Conservation (phyloP, 2,329 filamentous ascomycete genomes). For the Stagonosporopsis rhizophila region DNA sequence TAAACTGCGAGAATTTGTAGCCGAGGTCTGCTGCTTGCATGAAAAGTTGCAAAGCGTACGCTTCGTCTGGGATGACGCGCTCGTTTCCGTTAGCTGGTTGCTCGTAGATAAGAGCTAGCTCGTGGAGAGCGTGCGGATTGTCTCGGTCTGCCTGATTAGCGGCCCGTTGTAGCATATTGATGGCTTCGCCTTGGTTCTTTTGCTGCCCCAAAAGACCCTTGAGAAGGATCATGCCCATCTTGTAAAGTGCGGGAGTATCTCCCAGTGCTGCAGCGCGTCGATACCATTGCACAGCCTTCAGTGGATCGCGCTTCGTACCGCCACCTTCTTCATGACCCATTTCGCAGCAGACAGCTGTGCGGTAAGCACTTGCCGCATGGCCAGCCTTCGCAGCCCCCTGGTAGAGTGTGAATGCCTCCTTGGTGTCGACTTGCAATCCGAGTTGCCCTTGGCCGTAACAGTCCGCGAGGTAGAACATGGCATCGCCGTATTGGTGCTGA, state of each 20-base stretch:
- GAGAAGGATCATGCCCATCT: constrained; percentile 93
- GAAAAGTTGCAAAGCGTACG: constrained; percentile 82
- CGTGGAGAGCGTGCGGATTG: constrained; percentile 94
- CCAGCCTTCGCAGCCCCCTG: constrained; percentile 91
- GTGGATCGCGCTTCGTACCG: constrained; percentile 85
- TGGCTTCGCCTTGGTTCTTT: constrained; percentile 81
- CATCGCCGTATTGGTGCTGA: constrained; percentile 74
- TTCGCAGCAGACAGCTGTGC: constrained; percentile 96
- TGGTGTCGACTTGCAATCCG: constrained; percentile 80
- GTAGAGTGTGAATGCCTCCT: constrained; percentile 92
- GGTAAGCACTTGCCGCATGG: constrained; percentile 86
- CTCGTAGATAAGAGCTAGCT: constrained; percentile 72
- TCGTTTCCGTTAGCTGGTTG: constrained; percentile 65
- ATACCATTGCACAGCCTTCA: constrained; percentile 98
- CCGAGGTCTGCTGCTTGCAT: constrained; percentile 84
- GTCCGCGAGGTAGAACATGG: constrained; percentile 94
- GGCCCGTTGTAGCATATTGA: constrained; percentile 91
- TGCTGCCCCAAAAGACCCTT: constrained; percentile 92
- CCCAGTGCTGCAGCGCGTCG: constrained; percentile 89
- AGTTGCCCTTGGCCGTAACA: constrained; percentile 83
- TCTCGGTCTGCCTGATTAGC: constrained; percentile 86
- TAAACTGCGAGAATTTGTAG: constrained; percentile 94
- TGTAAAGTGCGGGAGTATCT: constrained; percentile 96
- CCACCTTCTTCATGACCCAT: constrained; percentile 94
- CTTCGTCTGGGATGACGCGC: constrained; percentile 79